Evolutionary conservation across 495 filamentous ascomycete species (phyloP).

Genomic region (Penicillium robsamsonii): DNA sequence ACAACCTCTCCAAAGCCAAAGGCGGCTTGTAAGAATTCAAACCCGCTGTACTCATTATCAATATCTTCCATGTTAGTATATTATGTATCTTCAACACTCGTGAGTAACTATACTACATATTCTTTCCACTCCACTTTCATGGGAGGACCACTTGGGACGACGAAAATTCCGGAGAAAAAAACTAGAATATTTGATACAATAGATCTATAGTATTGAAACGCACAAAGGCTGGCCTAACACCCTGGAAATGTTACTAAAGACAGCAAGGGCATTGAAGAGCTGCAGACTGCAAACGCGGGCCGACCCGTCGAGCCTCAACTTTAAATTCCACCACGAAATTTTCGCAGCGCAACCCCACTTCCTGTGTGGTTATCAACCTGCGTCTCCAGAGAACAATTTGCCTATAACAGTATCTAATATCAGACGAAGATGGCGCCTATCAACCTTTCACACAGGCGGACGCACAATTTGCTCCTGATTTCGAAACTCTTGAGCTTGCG

Average conservation of each 20-base stretch:
- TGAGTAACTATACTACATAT: too few species aligned
- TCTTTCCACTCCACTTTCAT: too few species aligned
- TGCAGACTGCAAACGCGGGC: constrained; percentile 25
- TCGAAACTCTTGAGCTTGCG: constrained; percentile 76
- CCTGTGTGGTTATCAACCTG: constrained; percentile 14
- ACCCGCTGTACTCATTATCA: neutral
- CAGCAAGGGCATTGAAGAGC: neutral
- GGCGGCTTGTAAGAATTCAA: constrained; percentile 31
- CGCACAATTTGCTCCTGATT: constrained; percentile 83
- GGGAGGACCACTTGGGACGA: too few species aligned
- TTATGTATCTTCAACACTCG: too few species aligned
- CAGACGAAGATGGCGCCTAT: constrained; percentile 31
- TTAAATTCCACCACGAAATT: constrained; percentile 26
- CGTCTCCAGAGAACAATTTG: constrained; percentile 3
- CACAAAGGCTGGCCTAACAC: neutral
- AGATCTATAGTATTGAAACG: neutral
- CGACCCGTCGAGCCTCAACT: constrained; percentile 39
- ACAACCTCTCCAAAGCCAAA: constrained; percentile 24
- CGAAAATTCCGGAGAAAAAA: too few species aligned
- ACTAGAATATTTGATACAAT: too few species aligned
- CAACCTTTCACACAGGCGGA: constrained; percentile 65
- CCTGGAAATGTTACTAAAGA: neutral
- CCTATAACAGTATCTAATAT: neutral
- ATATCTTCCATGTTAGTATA: too few species aligned
- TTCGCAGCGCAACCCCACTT: constrained; percentile 31